Evolutionary conservation across 2,329 filamentous ascomycete genomes (phyloP).

Genomic region (Penicillium sp.): DNA sequence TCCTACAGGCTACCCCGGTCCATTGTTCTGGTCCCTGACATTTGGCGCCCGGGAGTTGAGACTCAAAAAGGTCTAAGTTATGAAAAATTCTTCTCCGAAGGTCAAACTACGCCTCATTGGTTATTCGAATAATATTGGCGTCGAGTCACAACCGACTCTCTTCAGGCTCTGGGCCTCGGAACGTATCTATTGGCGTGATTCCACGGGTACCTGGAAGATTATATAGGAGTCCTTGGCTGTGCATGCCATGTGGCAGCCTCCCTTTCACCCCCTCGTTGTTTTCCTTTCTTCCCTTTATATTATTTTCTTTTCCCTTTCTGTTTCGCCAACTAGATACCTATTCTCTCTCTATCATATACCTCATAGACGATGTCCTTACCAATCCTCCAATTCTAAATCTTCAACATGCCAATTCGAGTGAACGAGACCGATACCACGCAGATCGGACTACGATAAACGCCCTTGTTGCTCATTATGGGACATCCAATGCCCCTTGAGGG

Average conservation of each 20-base stretch:
- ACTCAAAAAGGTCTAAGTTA: background rate
- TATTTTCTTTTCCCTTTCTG: background rate
- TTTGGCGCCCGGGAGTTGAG: background rate
- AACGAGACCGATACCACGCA: background rate
- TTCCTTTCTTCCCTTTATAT: background rate
- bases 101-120: background rate
- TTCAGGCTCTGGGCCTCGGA: background rate
- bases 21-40: background rate
- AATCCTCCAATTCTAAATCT: background rate
- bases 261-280: no score
- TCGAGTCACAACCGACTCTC: no score
- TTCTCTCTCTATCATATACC: background rate
- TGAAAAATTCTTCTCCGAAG: background rate
- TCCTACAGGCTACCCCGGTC: background rate
- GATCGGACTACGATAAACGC: background rate
- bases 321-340: no score
- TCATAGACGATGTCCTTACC: background rate
- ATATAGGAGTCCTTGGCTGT: background rate
- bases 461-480: constrained; percentile 5
- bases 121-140: no score
- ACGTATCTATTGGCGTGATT: no score
- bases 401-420: background rate
- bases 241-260: no score
- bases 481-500: constrained; percentile 17
- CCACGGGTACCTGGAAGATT: no score